Conservation (phyloP, 805 yeast genomes). For the Yarrowia porcina region DNA sequence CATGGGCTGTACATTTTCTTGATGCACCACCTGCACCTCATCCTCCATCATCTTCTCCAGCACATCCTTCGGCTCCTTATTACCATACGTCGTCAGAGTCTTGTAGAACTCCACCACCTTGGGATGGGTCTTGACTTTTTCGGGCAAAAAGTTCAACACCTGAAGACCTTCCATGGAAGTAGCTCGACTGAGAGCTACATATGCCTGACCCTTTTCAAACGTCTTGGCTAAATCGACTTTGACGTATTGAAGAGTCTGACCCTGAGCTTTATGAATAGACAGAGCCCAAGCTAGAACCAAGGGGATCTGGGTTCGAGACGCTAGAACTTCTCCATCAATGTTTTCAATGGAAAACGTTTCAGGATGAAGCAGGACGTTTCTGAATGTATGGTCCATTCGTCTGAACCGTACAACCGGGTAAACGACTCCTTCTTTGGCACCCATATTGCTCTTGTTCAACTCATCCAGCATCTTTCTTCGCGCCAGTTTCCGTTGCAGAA, state of each 20-base stretch:
- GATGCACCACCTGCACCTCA: background rate
- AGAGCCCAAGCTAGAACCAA: conserved; percentile 93
- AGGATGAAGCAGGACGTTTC: conserved; percentile 76
- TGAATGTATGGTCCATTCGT: conserved; percentile 63
- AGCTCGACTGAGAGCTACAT: conserved; percentile 93
- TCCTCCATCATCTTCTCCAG: too few relatives aligned
- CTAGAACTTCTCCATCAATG: conserved; percentile 63
- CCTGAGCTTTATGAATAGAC: conserved; percentile 94
- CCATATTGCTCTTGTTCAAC: background rate
- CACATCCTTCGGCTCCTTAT: too few relatives aligned
- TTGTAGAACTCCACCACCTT: conserved; percentile 69
- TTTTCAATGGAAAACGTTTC: conserved; percentile 82
- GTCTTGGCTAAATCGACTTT: conserved; percentile 70
- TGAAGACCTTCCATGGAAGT: conserved; percentile 78
- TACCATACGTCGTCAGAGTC: conserved; percentile 33
- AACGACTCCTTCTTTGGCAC: conserved; percentile 24
- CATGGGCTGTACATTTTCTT: conserved; percentile 12
- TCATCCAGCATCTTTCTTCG: background rate
- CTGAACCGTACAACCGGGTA: conserved; percentile 78
- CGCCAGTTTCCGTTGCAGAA: background rate
- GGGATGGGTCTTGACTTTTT: conserved; percentile 64
- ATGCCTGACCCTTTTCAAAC: conserved; percentile 93
- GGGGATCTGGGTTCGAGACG: conserved; percentile 77
- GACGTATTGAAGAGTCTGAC: conserved; percentile 76
- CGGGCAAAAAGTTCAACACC: conserved; percentile 64